These are phyloP conservation scores for Corymbia maculata DNA, from an alignment of 345 rosid species.

Conservation along the genomic window DNA sequence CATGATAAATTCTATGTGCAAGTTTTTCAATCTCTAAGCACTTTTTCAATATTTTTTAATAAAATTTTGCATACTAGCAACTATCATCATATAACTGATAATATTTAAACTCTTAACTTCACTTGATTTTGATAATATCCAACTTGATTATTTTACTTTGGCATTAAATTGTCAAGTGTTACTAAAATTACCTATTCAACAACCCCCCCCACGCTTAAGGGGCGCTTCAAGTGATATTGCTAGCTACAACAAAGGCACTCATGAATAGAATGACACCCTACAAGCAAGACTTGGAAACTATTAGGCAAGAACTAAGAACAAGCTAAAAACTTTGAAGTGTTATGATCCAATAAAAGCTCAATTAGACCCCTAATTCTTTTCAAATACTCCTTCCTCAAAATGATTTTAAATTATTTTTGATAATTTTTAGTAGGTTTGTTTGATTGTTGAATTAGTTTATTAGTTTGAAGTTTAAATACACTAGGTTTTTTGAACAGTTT, in stretches of 20 bases:
- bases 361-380: neutral
- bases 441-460: neutral
- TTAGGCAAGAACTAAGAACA: neutral
- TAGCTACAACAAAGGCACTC: neutral
- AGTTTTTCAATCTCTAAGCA: neutral
- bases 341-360: neutral
- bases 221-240: neutral
- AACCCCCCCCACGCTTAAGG: neutral
- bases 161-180: neutral
- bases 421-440: neutral
- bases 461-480: neutral
- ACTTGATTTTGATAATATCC: neutral
- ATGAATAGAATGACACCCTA: neutral
- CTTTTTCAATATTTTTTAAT: neutral
- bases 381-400: neutral
- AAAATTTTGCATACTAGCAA: neutral
- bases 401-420: no score
- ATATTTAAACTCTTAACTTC: neutral
- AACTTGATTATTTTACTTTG: neutral
- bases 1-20: neutral
- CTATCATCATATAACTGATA: neutral
- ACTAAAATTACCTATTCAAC: no score
- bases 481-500: neutral
- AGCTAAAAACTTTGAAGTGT: neutral
- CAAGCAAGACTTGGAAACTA: neutral